Evolutionary conservation across 2,329 filamentous ascomycete species (phyloP).

Genomic region (Beauveria varroae): DNA sequence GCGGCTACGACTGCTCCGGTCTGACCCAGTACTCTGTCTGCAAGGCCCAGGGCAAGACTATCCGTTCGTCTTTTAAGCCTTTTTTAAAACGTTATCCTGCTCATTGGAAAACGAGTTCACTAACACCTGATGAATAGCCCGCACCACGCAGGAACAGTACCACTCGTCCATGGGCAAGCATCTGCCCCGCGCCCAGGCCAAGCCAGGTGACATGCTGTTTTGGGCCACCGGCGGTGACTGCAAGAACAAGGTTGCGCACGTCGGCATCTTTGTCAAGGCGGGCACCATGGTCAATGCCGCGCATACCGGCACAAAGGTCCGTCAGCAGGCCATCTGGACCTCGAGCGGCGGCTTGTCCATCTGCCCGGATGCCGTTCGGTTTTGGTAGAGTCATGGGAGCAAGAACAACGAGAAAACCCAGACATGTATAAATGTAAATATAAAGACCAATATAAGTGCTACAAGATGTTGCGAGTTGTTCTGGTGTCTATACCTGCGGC

Average conservation of each 20-base stretch:
- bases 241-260: conserved; percentile 14
- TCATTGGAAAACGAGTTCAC: too few relatives aligned
- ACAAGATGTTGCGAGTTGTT: not conserved
- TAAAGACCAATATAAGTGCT: not conserved
- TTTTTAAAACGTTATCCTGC: not conserved
- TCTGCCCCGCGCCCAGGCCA: conserved; percentile 12
- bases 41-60: conserved; percentile 15
- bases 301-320: conserved; percentile 14
- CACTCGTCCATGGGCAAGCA: conserved; percentile 16
- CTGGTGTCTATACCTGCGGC: not conserved
- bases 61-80: conserved; percentile 8
- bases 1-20: conserved; percentile 16
- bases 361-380: conserved; percentile 16
- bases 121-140: conserved; percentile 3
- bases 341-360: conserved; percentile 13
- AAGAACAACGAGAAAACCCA: not conserved
- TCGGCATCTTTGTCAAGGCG: conserved; percentile 14
- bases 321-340: conserved; percentile 15
- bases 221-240: conserved; percentile 15
- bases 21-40: conserved; percentile 16
- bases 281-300: conserved; percentile 16
- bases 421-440: not conserved
- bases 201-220: conserved; percentile 16
- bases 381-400: conserved; percentile 13
- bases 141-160: conserved; percentile 14